Evolutionary conservation across 2,329 filamentous ascomycete genomes (phyloP).

Genomic region (Fusarium sp.): DNA sequence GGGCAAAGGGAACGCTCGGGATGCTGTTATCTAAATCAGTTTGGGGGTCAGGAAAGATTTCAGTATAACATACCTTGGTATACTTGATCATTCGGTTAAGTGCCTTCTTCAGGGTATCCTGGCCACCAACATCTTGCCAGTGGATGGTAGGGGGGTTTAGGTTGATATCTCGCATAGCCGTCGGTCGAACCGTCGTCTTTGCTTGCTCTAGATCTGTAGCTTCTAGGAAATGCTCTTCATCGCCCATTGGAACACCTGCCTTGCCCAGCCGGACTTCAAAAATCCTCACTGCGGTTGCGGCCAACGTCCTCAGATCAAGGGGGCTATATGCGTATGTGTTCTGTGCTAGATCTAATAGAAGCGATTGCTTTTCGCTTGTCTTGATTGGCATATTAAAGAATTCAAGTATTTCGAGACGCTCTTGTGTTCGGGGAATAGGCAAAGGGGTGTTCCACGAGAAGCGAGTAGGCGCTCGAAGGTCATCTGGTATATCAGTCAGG

Average conservation of each 20-base stretch:
- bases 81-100: conserved; percentile 63
- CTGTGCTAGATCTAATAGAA: conserved; percentile 72
- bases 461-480: conserved; percentile 72
- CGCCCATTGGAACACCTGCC: conserved; percentile 13
- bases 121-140: conserved; percentile 91
- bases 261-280: conserved; percentile 42
- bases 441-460: conserved; percentile 77
- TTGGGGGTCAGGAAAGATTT: neutral
- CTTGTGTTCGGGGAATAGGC: conserved; percentile 77
- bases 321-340: conserved; percentile 90
- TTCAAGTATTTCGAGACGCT: conserved; percentile 79
- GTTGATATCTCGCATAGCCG: conserved; percentile 89
- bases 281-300: conserved; percentile 52
- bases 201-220: conserved; percentile 71
- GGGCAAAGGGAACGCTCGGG: conserved; percentile 57
- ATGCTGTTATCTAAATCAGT: conserved; percentile 36
- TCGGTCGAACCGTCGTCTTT: conserved; percentile 76
- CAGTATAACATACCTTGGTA: conserved; percentile 46
- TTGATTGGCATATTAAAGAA: conserved; percentile 63
- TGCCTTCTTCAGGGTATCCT: conserved; percentile 76
- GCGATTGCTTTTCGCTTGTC: conserved; percentile 60
- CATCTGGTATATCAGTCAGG: conserved; percentile 75
- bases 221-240: conserved; percentile 47
- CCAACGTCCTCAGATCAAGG: conserved; percentile 76
- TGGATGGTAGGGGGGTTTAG: conserved; percentile 86